A percentile compares a stretch with the other conserved stretches of the same genome.
phyloP scores from a whole-genome alignment of 768 basidiomycete genomes.

The Daedalea quercina region DNA sequence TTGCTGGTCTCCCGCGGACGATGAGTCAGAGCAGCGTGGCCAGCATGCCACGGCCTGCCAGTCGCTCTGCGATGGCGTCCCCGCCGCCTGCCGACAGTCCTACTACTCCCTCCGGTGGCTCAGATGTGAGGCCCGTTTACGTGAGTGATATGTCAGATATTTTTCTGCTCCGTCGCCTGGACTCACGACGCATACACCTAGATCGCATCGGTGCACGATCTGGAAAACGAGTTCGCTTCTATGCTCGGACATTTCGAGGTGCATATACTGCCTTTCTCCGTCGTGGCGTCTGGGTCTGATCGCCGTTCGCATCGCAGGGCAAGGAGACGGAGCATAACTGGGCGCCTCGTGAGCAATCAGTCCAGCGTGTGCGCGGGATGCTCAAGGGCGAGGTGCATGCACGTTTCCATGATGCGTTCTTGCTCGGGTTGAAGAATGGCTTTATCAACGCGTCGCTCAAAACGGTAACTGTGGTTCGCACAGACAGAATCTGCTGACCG shows the following conservation, averaged over 20 bases:
- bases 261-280: conserved; percentile 11
- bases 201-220: conserved; percentile 81
- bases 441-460: conserved; percentile 82
- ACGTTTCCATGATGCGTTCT: conserved; percentile 69
- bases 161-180: neutral
- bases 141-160: conserved; percentile 34
- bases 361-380: conserved; percentile 82
- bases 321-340: conserved; percentile 98
- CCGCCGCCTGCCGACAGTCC: conserved; percentile 31
- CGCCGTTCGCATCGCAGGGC: conserved; percentile 43
- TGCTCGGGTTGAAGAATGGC: conserved; percentile 65
- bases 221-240: conserved; percentile 76
- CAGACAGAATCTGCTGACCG: conserved; percentile 4
- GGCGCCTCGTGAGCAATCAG: conserved; percentile 71
- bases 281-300: neutral
- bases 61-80: conserved; percentile 47
- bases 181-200: conserved; percentile 20
- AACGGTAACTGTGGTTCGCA: conserved; percentile 46
- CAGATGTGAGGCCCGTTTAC: conserved; percentile 61
- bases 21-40: conserved; percentile 43
- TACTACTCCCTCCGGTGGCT: conserved; percentile 27
- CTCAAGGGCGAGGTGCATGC: conserved; percentile 77
- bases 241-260: conserved; percentile 84
- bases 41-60: conserved; percentile 49
- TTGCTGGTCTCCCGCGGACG: conserved; percentile 33